Conservation (phyloP, 306 rosid genomes). For the Gastrolobium villosum region DNA sequence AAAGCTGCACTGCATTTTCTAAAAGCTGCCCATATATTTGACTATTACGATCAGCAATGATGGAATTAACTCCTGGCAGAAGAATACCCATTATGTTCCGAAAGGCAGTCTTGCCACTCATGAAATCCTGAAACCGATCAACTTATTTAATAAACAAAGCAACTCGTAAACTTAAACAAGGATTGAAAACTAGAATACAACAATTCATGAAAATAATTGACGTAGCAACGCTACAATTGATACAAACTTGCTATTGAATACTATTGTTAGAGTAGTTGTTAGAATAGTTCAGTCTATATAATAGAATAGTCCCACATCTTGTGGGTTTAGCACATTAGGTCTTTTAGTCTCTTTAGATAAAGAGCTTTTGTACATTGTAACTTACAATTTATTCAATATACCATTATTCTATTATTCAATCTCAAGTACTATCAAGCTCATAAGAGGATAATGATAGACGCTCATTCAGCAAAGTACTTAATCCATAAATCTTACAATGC, state of each 20-base stretch:
- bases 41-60: constrained; percentile 80
- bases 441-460: constrained; percentile 15
- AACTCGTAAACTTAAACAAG: constrained; percentile 21
- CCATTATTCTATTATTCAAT: too few relatives aligned
- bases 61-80: constrained; percentile 78
- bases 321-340: too few relatives aligned
- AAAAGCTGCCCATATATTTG: constrained; percentile 83
- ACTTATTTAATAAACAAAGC: background rate
- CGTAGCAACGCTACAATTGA: constrained; percentile 10
- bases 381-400: too few relatives aligned
- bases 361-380: too few relatives aligned
- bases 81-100: constrained; percentile 96
- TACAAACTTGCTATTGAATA: constrained; percentile 5
- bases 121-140: constrained; percentile 80
- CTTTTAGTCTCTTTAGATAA: too few relatives aligned
- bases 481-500: constrained; percentile 25
- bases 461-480: constrained; percentile 36
- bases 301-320: too few relatives aligned
- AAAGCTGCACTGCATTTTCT: constrained; percentile 92
- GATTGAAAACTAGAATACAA: background rate
- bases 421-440: background rate
- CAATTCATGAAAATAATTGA: background rate
- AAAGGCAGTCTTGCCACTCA: constrained; percentile 92
- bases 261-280: background rate
- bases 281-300: too few relatives aligned